Percentiles rank a stretch among this genome's conserved stretches.
phyloP scores from a whole-genome alignment of 352 stramenopile genomes.

The Phytophthora quininea region DNA sequence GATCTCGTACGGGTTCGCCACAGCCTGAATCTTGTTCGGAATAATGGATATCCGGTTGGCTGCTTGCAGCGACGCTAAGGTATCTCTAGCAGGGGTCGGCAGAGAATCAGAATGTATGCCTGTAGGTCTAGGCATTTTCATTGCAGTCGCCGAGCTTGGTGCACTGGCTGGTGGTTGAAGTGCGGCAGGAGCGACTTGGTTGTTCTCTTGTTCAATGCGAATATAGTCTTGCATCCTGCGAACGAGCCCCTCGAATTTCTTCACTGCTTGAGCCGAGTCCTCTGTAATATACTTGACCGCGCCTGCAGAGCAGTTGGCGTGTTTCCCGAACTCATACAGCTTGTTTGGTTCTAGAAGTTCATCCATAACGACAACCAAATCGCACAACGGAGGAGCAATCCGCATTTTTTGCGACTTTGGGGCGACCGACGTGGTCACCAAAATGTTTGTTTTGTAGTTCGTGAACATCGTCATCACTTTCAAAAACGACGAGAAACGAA shows the following conservation, averaged over 20 bases:
- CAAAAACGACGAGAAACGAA: conserved; percentile 70
- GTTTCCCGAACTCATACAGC: conserved; percentile 66
- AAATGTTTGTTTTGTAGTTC: conserved; percentile 53
- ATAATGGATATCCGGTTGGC: conserved; percentile 10
- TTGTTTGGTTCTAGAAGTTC: conserved; percentile 77
- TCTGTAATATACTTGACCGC: conserved; percentile 79
- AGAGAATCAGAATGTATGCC: conserved; percentile 7
- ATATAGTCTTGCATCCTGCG: conserved; percentile 66
- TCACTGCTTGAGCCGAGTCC: conserved; percentile 36
- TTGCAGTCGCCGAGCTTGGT: conserved; percentile 2
- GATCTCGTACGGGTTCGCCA: conserved; percentile 51
- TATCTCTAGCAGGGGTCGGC: conserved; percentile 7
- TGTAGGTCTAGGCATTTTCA: conserved; percentile 20
- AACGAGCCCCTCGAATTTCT: conserved; percentile 70
- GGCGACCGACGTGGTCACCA: conserved; percentile 84
- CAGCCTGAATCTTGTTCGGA: conserved; percentile 22
- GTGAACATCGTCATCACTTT: conserved; percentile 77
- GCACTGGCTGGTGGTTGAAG: conserved; percentile 6
- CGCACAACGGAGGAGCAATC: conserved; percentile 52
- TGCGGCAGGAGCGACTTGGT: not conserved
- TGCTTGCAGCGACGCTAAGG: conserved; percentile 26
- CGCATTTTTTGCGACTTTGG: conserved; percentile 53
- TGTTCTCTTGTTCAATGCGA: conserved; percentile 51
- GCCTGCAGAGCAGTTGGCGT: conserved; percentile 45
- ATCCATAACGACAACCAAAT: conserved; percentile 81